phyloP scores from a whole-genome alignment of 805 yeast genomes.

The Suhomyces canberraensis region DNA sequence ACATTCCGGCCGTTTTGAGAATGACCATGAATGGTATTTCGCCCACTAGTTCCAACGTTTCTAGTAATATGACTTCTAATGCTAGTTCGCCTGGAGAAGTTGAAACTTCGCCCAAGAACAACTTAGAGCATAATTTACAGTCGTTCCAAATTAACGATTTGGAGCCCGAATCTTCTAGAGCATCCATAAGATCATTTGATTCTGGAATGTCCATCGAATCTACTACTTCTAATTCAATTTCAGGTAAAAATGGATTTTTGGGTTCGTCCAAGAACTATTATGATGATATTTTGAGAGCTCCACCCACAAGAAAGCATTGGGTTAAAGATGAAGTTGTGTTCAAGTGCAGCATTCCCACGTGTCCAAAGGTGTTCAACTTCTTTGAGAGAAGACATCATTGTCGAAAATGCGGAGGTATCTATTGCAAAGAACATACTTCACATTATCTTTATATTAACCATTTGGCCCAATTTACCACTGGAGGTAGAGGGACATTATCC shows the following conservation, averaged over 20 bases:
- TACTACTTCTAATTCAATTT: constrained; percentile 3
- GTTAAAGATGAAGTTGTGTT: constrained; percentile 61
- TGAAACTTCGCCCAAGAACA: constrained; percentile 11
- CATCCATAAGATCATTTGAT: constrained; percentile 31
- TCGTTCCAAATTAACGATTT: constrained; percentile 4
- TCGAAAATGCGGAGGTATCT: constrained; percentile 79
- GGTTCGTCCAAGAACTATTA: constrained; percentile 21
- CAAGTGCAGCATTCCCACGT: constrained; percentile 54
- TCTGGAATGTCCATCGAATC: constrained; percentile 30
- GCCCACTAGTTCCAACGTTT: constrained; percentile 1
- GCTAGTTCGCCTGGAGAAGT: constrained; percentile 7
- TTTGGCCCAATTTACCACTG: constrained; percentile 63
- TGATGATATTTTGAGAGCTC: constrained; percentile 29
- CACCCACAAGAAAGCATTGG: constrained; percentile 68
- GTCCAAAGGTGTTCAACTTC: constrained; percentile 67
- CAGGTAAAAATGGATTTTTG: constrained; percentile 20
- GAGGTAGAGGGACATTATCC: constrained; percentile 61
- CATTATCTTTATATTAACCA: constrained; percentile 54
- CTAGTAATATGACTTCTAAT: constrained; percentile 1
- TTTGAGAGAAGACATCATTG: constrained; percentile 83
- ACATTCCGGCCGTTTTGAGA: constrained; percentile 81
- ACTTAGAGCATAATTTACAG: constrained; percentile 6
- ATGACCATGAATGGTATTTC: constrained; percentile 30
- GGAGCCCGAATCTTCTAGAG: constrained; percentile 11
- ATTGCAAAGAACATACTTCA: constrained; percentile 65